Evolutionary conservation across 2,329 filamentous ascomycete species (phyloP).

Genomic region (Aspergillus pseudoterreus): DNA sequence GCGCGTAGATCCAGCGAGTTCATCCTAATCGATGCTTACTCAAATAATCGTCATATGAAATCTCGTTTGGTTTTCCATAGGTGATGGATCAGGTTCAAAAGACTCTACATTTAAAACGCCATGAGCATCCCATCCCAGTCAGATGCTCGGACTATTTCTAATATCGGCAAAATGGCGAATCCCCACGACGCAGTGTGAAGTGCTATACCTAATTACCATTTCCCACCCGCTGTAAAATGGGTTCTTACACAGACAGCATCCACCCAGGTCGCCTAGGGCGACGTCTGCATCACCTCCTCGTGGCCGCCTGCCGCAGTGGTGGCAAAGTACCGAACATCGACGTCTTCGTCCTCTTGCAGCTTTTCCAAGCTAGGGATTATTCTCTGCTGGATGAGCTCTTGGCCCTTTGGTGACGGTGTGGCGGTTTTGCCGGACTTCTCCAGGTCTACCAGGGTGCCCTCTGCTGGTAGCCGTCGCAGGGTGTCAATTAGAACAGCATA

Average conservation of each 20-base stretch:
- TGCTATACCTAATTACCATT: slow-evolving; percentile 14
- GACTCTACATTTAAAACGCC: slow-evolving; percentile 37
- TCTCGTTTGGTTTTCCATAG: slow-evolving; percentile 10
- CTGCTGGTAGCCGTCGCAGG: slow-evolving; percentile 83
- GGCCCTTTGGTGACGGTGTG: slow-evolving; percentile 64
- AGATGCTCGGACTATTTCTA: slow-evolving; percentile 36
- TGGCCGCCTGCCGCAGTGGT: slow-evolving; percentile 70
- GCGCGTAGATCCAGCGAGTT: no score
- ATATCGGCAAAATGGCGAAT: slow-evolving; percentile 29
- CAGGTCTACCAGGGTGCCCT: slow-evolving; percentile 78
- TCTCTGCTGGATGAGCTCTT: slow-evolving; percentile 78
- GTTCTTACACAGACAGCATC: slow-evolving; percentile 9
- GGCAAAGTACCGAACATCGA: slow-evolving; percentile 97
- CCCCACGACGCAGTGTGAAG: slow-evolving; percentile 18
- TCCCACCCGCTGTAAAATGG: slow-evolving; percentile 13
- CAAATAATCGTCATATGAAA: not conserved
- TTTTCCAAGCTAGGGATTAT: slow-evolving; percentile 90
- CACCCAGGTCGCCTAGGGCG: slow-evolving; percentile 32
- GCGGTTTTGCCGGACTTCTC: slow-evolving; percentile 67
- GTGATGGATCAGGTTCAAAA: slow-evolving; percentile 25
- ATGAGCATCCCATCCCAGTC: slow-evolving; percentile 32
- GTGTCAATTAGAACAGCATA: slow-evolving; percentile 86
- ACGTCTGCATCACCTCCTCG: slow-evolving; percentile 54
- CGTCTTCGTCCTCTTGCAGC: slow-evolving; percentile 93
- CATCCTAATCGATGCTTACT: no score